Evolutionary conservation across 2,329 filamentous ascomycete species (phyloP), one percentile per base, ranked within the genome.

Genomic region (Scytalidium sp.): DNA sequence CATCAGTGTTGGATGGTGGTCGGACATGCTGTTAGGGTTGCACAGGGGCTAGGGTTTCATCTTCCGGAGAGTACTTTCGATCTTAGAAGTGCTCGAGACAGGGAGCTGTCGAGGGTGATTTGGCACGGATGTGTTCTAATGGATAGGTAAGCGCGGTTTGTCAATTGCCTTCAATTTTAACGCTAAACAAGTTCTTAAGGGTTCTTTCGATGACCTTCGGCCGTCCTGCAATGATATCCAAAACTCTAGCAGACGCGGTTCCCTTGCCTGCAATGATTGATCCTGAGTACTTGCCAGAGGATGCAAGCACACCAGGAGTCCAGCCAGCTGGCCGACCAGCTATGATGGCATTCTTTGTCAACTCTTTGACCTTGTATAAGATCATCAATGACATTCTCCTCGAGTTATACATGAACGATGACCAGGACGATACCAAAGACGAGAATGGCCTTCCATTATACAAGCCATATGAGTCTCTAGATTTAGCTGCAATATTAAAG

Each of bases 1-100:
- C 71, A 76, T 50, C 70, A 75, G 50, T 76, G 72, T 1, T 78
- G 75, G 75, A 75, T 77, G 60, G 67, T 73, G 3, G 70, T 74
- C 0, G 74, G 74, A 0, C 62, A 72, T 3, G 74, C 73, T 0
- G 68, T 76, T 15, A 65, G 74, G 1, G 75, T 70, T 15, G 75
- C 75, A 0, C 72, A 77, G 45, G 71, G 73, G 0, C 49, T 78
- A 2, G 75, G 73, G 0, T 57, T 77, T 22, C 73, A 78, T 45
- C 57, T 75, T 3, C 64, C 68, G 0, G 68, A 74, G 36, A 72
- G 32, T n/a, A 9, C 32, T 5, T 36, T 36, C 13, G 32, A 36
- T 15, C 7, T 36, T 5, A 6, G 15, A n/a, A 36, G 32, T 15
- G 32, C 32, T 5, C 7, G 15, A 15, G 32, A 36, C 13, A 36